A percentile compares a stretch with the other conserved stretches of the same genome.
Conservation (phyloP, 805 yeast species). For the Monosporozyma siamensis region DNA sequence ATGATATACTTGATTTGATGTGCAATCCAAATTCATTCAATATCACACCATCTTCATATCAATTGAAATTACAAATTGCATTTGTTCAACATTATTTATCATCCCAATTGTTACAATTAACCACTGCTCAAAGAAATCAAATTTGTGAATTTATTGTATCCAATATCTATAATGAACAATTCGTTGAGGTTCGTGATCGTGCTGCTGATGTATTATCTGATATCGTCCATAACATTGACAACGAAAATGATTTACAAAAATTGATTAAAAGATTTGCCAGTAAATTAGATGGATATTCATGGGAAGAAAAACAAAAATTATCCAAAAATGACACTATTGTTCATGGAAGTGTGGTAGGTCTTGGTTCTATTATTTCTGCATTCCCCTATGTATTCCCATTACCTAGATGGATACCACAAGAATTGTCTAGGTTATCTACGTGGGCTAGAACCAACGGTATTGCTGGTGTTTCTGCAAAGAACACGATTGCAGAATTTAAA, state of each 20-base stretch:
- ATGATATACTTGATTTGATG: conserved; percentile 3
- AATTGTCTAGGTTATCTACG: conserved; percentile 60
- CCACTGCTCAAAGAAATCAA: conserved; percentile 35
- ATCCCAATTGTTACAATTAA: conserved; percentile 52
- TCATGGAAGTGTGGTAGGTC: conserved; percentile 83
- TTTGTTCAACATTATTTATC: conserved; percentile 66
- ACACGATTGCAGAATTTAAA: conserved; percentile 72
- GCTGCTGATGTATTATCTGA: conserved; percentile 75
- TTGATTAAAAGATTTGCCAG: conserved; percentile 37
- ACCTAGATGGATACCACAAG: conserved; percentile 78
- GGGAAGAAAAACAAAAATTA: conserved; percentile 30
- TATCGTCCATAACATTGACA: conserved; percentile 55
- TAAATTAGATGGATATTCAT: conserved; percentile 21
- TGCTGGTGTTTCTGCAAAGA: conserved; percentile 78
- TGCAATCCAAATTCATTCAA: conserved; percentile 1
- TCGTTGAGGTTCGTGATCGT: conserved; percentile 65
- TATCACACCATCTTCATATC: conserved; percentile 42
- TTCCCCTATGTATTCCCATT: conserved; percentile 89
- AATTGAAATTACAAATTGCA: conserved; percentile 57
- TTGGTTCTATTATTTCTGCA: conserved; percentile 82
- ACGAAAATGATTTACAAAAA: conserved; percentile 31
- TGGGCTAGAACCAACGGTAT: conserved; percentile 71
- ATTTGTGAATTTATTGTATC: conserved; percentile 44
- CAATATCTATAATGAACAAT: conserved; percentile 48
- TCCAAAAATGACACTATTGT: conserved; percentile 37